Evolutionary conservation across 2,329 filamentous ascomycete species (phyloP).

Genomic region (Penicillium expansum): DNA sequence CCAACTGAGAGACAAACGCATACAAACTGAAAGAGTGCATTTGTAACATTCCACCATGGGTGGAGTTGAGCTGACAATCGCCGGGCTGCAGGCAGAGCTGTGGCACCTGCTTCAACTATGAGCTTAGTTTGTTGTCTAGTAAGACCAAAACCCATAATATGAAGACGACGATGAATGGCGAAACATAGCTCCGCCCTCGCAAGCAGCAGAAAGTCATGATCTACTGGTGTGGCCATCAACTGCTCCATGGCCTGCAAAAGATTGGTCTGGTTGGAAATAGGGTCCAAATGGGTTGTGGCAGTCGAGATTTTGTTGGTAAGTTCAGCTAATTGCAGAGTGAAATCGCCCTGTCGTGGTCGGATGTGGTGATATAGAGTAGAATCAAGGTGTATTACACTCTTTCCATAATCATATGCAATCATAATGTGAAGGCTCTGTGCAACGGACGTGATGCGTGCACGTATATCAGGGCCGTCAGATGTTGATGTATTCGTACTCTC

Average conservation of each 20-base stretch:
- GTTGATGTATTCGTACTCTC: conserved; percentile 2
- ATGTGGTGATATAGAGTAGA: conserved; percentile 10
- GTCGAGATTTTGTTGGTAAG: conserved; percentile 15
- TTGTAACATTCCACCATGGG: conserved; percentile 47
- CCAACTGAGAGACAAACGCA: conserved; percentile 44
- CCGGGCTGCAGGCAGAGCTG: conserved; percentile 35
- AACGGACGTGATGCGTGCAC: conserved; percentile 28
- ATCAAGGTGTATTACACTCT: conserved; percentile 28
- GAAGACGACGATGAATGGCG: conserved; percentile 42
- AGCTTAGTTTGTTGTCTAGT: conserved; percentile 27
- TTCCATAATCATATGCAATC: conserved; percentile 36
- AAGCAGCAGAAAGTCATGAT: conserved; percentile 34
- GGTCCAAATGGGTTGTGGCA: background rate
- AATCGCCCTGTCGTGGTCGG: conserved; percentile 10
- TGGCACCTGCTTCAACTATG: conserved; percentile 36
- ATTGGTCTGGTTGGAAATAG: conserved; percentile 3
- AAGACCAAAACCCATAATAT: conserved; percentile 38
- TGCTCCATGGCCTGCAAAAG: conserved; percentile 10
- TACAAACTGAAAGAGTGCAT: conserved; percentile 44
- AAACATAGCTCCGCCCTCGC: conserved; percentile 31
- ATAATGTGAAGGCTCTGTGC: conserved; percentile 31
- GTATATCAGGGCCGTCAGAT: conserved; percentile 15
- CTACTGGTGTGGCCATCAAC: conserved; percentile 11
- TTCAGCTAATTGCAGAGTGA: conserved; percentile 18
- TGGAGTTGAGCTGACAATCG: conserved; percentile 34